Conservation (phyloP, 306 rosid genomes). For the Trifolium dubium region DNA sequence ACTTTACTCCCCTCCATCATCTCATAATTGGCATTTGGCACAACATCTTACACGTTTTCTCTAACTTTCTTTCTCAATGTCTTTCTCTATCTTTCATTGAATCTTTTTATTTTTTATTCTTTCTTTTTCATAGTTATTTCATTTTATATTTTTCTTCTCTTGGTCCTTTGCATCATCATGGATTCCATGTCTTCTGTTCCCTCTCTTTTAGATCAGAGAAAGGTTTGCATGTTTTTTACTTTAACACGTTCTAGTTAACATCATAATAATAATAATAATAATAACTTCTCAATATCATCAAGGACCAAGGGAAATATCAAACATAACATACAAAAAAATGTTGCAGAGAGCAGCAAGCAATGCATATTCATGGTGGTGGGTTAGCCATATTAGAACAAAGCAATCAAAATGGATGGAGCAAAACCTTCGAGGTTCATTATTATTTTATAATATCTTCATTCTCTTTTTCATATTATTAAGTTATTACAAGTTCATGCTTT, state of each 20-base stretch:
- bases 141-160: conserved; percentile 13
- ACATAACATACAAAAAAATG: conserved; percentile 48
- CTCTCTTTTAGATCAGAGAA: conserved; percentile 33
- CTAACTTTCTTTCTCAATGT: conserved; percentile 13
- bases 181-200: conserved; percentile 57
- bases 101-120: not conserved
- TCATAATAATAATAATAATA: conserved; percentile 38
- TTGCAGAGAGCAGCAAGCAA: conserved; percentile 99
- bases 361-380: conserved; percentile 99
- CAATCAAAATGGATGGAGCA: conserved; percentile 99
- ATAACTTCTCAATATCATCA: conserved; percentile 28
- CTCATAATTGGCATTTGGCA: conserved; percentile 58
- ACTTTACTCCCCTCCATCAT: conserved; percentile 88
- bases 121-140: conserved; percentile 10
- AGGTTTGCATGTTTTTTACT: conserved; percentile 48
- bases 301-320: conserved; percentile 15
- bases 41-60: conserved; percentile 54
- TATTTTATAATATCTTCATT: not conserved
- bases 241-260: conserved; percentile 2
- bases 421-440: conserved; percentile 74
- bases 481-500: conserved; percentile 12
- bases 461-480: conserved; percentile 1
- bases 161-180: conserved; percentile 40
- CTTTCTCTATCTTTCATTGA: conserved; percentile 35
- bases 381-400: conserved; percentile 95